Base-by-base conservation (phyloP, 2,329 filamentous ascomycete genomes). In the Metarhizium album region DNA sequence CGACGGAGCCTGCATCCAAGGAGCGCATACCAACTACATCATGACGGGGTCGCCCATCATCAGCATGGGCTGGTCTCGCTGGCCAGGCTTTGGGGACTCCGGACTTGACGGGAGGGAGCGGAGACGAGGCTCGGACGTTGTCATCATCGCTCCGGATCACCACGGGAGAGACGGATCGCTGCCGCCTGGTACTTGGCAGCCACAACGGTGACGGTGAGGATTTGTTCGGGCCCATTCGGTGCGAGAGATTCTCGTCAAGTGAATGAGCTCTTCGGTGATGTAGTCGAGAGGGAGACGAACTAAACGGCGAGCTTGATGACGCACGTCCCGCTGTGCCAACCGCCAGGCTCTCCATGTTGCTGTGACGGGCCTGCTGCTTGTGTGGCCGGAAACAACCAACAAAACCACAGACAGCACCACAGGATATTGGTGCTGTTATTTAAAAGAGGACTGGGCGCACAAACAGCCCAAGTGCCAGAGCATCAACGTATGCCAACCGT, bases 121-220 rank as follows among this genome's bases (percentile, higher is more conserved):
- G 64, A 23, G 62, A 62, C 31, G 66, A 59, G 51, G 70, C 66
- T 54, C 65, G 65, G 57, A 71, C 66, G 49, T 70, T 60, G 51
- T 67, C 70, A 52, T 68, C 62, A 53, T 65, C 61, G 50, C 64
- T 67, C 49, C 63, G 66, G 51, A 70, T 62, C 48, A 70, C 4
- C 16, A 65, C 37, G 23, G 54, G 54, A 13, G 53, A 47, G 16
- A 49, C 37, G 11, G 52, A 27, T 20, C 47, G 45, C 46, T 56
- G 57, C 27, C 53, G 59, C 52, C 51, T 62, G 18, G 52, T 50
- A 27, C 52, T 35, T 31, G 61, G 52, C 24, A 60, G 53, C 54
- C 61, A 60, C 48, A 60, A 58, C 13, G 23, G 27, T 8, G 47
- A 45, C 13, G 33, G 42, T 9, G 50, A 46, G 42, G 37, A 48